phyloP scores from a whole-genome alignment of 192 early-diverging fungal genomes.

The Mortierella hygrophila region DNA sequence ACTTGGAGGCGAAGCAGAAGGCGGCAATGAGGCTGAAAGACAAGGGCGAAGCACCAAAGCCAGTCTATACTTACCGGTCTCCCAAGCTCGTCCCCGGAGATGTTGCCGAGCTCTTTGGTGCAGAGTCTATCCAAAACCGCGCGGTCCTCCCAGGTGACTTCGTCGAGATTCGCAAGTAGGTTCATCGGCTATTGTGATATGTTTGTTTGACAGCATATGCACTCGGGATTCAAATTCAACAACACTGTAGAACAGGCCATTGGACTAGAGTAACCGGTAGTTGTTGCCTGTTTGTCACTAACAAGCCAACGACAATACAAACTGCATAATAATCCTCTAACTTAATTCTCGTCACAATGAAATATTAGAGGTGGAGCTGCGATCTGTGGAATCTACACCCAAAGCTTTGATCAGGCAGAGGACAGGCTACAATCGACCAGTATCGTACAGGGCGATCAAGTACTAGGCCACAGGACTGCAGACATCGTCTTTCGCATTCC shows the following conservation, averaged over 20 bases:
- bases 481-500: slow-evolving; percentile 63
- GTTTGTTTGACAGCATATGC: too few relatives aligned
- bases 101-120: slow-evolving; percentile 25
- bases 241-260: too few relatives aligned
- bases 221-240: too few relatives aligned
- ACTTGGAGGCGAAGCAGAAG: not conserved
- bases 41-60: not conserved
- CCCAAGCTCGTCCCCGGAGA: slow-evolving; percentile 17
- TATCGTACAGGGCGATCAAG: slow-evolving; percentile 16
- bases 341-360: too few relatives aligned
- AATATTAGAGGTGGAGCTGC: slow-evolving; percentile 17
- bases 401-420: slow-evolving; percentile 37
- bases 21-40: not conserved
- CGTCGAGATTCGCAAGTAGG: slow-evolving; percentile 46
- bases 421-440: slow-evolving; percentile 41
- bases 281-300: too few relatives aligned
- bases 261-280: too few relatives aligned
- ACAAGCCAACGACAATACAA: not conserved
- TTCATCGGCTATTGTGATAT: not conserved
- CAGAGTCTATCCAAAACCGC: slow-evolving; percentile 33
- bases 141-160: slow-evolving; percentile 43
- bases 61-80: slow-evolving; percentile 4
- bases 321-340: not conserved
- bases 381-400: slow-evolving; percentile 16
- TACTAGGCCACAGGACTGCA: slow-evolving; percentile 48